Base-by-base conservation (phyloP, 176 grass and related monocot species). In the Ensete ventricosum region DNA sequence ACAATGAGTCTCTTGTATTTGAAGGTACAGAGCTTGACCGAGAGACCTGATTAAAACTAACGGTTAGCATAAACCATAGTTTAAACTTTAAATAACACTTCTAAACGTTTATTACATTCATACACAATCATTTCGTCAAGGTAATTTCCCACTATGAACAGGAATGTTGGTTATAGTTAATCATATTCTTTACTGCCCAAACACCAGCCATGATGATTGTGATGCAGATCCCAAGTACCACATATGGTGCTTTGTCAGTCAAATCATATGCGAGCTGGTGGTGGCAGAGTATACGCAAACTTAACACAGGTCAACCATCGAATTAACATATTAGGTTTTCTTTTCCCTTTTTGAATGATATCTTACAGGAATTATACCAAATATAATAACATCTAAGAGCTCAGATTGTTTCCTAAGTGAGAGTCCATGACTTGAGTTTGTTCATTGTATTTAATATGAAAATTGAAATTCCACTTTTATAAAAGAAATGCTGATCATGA, bases 1-100 rank as follows among this genome's bases (percentile, higher is more conserved):
- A 99, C 81, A 99, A 80, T 21, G 83, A 64, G 50, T 89, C 90
- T 79, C 95, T 94, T 26, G 71, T 81, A 67, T 71, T 89, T 69
- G 86, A 55, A 87, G 88, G 85, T 51, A 99, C 53, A 52, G 81
- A 82, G 75, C 84, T 86, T 84, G 95, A 81, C 64, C 95, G 91
- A 76, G 88, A 91, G 65, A 81, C 86, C 95, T 99, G 23, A 1
- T 52, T 55, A 55, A 9, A 9, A 17, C 11, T 73, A 54, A 26
- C 16, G 11, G 25, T 73, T 17, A 73, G 50, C 53, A 14, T 21
- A 73, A 14, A 54, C 21, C 17, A 72, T 22, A 22, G 16, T 14
- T 52, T 19, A 27, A 69, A 5, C 11, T 14, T 52, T 19, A 27
- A 69, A 5, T 11, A 72, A 72, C 8, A 71, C 14, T 11, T 72